phyloP scores from a whole-genome alignment of 176 grass and related monocot genomes.

The Carex pumila region DNA sequence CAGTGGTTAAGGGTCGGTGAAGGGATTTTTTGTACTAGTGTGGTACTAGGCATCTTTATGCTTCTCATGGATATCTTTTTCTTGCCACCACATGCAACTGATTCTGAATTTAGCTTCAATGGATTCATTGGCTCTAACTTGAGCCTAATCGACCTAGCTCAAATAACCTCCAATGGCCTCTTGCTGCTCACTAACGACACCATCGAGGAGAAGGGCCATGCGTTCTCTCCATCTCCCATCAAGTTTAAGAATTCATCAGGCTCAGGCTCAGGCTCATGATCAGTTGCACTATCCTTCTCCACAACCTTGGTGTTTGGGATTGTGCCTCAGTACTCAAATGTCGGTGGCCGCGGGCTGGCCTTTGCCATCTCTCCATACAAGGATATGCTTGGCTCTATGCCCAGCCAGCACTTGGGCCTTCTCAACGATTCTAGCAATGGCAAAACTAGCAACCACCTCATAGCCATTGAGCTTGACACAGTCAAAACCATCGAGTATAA shows the following conservation, averaged over 20 bases:
- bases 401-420: slow-evolving; percentile 49
- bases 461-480: slow-evolving; percentile 58
- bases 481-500: slow-evolving; percentile 33
- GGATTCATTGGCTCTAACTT: slow-evolving; percentile 33
- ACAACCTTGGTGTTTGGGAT: slow-evolving; percentile 51
- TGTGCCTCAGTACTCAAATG: slow-evolving; percentile 24
- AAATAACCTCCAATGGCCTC: slow-evolving; percentile 23
- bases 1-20: too few relatives aligned
- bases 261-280: too few relatives aligned
- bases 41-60: not conserved
- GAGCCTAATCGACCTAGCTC: slow-evolving; percentile 28
- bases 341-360: slow-evolving; percentile 40
- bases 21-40: too few relatives aligned
- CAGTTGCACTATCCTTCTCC: slow-evolving; percentile 33
- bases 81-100: not conserved
- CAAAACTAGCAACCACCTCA: slow-evolving; percentile 27
- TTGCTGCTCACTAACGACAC: slow-evolving; percentile 38
- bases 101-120: slow-evolving; percentile 22
- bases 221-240: slow-evolving; percentile 24
- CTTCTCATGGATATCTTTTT: not conserved
- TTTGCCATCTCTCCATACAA: slow-evolving; percentile 37
- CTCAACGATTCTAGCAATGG: slow-evolving; percentile 30
- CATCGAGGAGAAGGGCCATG: slow-evolving; percentile 32
- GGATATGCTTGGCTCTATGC: slow-evolving; percentile 11
- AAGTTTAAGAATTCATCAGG: not conserved